phyloP scores from a whole-genome alignment of 495 filamentous ascomycete genomes.

The Aspergillus nidulans region DNA sequence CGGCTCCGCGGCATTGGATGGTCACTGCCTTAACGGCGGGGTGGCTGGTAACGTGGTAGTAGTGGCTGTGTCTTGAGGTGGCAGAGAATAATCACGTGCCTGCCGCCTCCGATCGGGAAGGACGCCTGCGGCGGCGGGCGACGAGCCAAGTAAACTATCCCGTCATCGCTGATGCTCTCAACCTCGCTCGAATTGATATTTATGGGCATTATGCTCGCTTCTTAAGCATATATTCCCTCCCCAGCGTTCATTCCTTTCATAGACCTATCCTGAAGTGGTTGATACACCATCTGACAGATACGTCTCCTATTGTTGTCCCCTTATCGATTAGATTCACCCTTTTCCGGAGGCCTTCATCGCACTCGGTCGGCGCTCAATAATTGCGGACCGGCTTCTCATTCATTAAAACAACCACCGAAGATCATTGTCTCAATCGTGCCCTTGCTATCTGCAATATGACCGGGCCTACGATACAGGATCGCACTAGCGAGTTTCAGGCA shows the following conservation, averaged over 20 bases:
- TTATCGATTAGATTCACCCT: constrained; percentile 27
- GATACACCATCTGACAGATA: constrained; percentile 22
- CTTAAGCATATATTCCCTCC: neutral
- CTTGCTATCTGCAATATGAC: constrained; percentile 35
- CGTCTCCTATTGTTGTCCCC: constrained; percentile 24
- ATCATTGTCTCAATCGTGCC: neutral
- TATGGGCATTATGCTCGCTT: constrained; percentile 1
- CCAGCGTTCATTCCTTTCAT: neutral
- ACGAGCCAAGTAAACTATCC: constrained; percentile 1
- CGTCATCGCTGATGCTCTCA: neutral
- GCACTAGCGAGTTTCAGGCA: constrained; percentile 88
- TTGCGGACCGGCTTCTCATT: neutral
- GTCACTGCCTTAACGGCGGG: neutral
- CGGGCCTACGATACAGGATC: constrained; percentile 84
- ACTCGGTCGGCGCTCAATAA: neutral
- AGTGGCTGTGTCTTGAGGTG: constrained; percentile 9
- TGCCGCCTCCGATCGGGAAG: neutral
- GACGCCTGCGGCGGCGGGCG: constrained; percentile 8
- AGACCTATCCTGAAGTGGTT: neutral
- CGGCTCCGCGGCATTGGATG: neutral
- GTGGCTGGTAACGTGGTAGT: neutral
- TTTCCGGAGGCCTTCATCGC: neutral
- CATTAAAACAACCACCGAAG: neutral
- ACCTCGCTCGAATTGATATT: neutral
- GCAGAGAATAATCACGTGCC: constrained; percentile 3